Conservation (phyloP, 257 asterid genomes). For the Solanum commersonii region DNA sequence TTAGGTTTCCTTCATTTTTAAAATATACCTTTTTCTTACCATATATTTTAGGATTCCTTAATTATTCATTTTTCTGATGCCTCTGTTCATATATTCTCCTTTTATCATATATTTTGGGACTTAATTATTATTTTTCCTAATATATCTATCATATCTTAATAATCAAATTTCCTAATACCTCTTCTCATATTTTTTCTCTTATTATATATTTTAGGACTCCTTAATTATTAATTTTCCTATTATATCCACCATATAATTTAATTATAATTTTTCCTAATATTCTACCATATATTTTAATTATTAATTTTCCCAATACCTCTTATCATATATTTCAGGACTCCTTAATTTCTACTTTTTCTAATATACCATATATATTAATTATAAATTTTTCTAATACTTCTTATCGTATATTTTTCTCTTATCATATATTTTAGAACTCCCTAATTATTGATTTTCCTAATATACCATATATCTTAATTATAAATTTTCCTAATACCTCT, state of each 20-base stretch:
- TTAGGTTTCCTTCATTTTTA: neutral
- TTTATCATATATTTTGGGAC: neutral
- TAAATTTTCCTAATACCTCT: neutral
- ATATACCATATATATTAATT: neutral
- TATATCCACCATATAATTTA: neutral
- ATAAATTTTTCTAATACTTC: neutral
- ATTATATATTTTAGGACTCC: neutral
- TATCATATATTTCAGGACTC: neutral
- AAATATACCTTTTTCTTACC: neutral
- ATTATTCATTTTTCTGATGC: neutral
- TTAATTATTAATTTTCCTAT: neutral
- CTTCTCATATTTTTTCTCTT: neutral
- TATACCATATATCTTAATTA: neutral
- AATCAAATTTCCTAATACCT: neutral
- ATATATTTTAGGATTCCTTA: neutral
- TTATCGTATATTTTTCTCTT: too few species aligned
- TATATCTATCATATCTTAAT: neutral
- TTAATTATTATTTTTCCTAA: neutral
- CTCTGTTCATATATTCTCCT: neutral
- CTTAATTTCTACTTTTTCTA: neutral
- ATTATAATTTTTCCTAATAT: too few species aligned
- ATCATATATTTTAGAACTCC: neutral
- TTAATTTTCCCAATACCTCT: too few species aligned
- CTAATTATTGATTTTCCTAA: neutral
- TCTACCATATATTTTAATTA: neutral